These are phyloP conservation scores for Jatropha multifida DNA, from an alignment of 441 rosid genomes.

Conservation along the genomic window DNA sequence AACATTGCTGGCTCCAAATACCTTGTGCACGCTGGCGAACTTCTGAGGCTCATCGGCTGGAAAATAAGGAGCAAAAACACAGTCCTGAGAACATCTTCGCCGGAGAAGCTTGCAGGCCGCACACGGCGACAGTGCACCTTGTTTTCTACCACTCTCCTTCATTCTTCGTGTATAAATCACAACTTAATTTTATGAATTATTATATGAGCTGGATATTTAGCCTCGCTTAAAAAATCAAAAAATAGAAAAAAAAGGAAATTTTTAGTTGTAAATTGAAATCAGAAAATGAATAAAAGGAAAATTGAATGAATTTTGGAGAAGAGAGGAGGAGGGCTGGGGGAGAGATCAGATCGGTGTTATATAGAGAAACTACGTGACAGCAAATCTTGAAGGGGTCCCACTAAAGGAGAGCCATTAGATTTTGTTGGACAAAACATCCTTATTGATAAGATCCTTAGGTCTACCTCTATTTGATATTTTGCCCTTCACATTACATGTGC, in stretches of 20 bases:
- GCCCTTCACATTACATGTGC: neutral
- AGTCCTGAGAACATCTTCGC: constrained; percentile 73
- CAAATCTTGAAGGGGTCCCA: constrained; percentile 59
- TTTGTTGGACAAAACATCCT: constrained; percentile 54
- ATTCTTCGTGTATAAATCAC: constrained; percentile 13
- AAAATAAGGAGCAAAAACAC: constrained; percentile 85
- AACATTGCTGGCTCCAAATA: constrained; percentile 93
- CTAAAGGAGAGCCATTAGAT: constrained; percentile 46
- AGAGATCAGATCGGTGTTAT: constrained; percentile 33
- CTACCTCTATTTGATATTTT: constrained; percentile 25
- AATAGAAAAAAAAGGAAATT: neutral
- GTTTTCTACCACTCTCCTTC: constrained; percentile 50
- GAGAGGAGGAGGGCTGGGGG: constrained; percentile 18
- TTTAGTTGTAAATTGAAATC: neutral
- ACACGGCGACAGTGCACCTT: constrained; percentile 65
- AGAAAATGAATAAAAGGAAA: neutral
- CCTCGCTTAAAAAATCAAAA: neutral
- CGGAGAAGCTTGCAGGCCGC: constrained; percentile 93
- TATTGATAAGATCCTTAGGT: constrained; percentile 39
- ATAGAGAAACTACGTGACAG: constrained; percentile 44
- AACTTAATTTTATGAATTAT: neutral
- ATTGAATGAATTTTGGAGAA: neutral
- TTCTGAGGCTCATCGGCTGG: constrained; percentile 86
- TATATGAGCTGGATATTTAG: neutral
- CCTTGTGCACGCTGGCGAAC: constrained; percentile 85